A percentile compares a stretch with the other conserved stretches of the same genome.
phyloP scores from a whole-genome alignment of 2,329 filamentous ascomycete genomes.

The Paraphaeosphaeria sporulosa region DNA sequence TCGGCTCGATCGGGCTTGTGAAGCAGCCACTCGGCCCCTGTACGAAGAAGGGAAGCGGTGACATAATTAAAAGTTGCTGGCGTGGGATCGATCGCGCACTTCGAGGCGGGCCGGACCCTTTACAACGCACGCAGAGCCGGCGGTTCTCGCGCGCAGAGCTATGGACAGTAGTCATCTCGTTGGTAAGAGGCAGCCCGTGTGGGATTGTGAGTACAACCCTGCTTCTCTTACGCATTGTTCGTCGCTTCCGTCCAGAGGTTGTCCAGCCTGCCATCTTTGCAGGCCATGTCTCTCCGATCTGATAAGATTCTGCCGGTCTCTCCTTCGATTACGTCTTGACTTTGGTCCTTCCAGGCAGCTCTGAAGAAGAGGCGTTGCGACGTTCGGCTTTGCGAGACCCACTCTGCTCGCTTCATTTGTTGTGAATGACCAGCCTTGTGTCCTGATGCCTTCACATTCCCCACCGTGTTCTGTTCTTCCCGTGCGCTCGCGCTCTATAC shows the following conservation, averaged over 20 bases:
- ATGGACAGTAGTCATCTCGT: neutral
- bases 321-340: slow-evolving; percentile 8
- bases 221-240: neutral
- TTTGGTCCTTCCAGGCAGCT: slow-evolving; percentile 5
- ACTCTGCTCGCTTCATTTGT: slow-evolving; percentile 6
- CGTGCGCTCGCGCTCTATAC: neutral
- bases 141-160: neutral
- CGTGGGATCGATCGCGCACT: slow-evolving; percentile 14
- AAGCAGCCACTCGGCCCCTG: neutral
- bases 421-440: neutral
- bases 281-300: neutral
- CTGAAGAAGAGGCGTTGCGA: slow-evolving; percentile 4
- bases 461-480: neutral
- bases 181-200: neutral
- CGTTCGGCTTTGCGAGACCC: slow-evolving; percentile 11
- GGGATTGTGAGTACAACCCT: neutral
- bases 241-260: neutral
- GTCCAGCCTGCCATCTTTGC: neutral
- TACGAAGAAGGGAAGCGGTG: slow-evolving; percentile 3
- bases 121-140: neutral
- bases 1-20: slow-evolving; percentile 1
- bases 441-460: slow-evolving; percentile 7
- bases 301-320: slow-evolving; percentile 7
- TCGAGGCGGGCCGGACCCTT: slow-evolving; percentile 1
- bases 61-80: slow-evolving; percentile 10